phyloP scores from a whole-genome alignment of 495 filamentous ascomycete genomes.

The Xanthoparmelia taractica region DNA sequence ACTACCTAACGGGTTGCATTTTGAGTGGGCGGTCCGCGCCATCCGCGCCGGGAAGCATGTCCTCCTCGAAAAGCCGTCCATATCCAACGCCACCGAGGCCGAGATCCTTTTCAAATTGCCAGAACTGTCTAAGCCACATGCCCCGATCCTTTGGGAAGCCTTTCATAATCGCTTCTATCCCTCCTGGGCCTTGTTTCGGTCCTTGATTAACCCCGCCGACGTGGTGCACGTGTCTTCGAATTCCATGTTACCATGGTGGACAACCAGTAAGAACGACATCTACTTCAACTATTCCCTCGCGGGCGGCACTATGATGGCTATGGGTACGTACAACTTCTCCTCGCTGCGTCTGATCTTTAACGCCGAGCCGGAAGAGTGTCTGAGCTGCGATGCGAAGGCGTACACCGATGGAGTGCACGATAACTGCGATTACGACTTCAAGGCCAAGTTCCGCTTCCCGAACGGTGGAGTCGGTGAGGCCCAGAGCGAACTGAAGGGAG shows the following conservation, averaged over 20 bases:
- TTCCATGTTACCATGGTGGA: not conserved
- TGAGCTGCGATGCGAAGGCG: not conserved
- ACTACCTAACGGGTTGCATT: conserved; percentile 43
- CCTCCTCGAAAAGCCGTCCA: conserved; percentile 43
- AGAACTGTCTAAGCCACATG: too few relatives aligned
- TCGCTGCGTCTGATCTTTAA: conserved; percentile 6
- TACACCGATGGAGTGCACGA: conserved; percentile 1
- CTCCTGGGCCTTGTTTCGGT: conserved; percentile 43
- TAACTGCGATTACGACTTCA: conserved; percentile 36
- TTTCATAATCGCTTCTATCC: conserved; percentile 52
- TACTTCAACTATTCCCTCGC: conserved; percentile 46
- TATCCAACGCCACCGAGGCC: conserved; percentile 37
- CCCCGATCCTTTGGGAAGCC: conserved; percentile 50
- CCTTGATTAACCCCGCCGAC: conserved; percentile 14
- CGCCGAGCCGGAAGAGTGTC: conserved; percentile 13
- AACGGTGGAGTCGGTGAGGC: conserved; percentile 38
- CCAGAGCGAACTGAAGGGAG: conserved; percentile 29
- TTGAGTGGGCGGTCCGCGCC: conserved; percentile 32
- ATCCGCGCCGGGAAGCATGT: conserved; percentile 42
- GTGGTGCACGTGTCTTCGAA: conserved; percentile 3
- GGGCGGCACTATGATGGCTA: conserved; percentile 43
- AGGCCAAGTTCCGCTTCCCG: conserved; percentile 38
- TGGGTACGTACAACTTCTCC: conserved; percentile 7
- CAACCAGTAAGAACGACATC: conserved; percentile 41
- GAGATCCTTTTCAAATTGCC: conserved; percentile 27